Evolutionary conservation across 2,329 filamentous ascomycete genomes (phyloP).

Genomic region (Colletotrichum sp.): DNA sequence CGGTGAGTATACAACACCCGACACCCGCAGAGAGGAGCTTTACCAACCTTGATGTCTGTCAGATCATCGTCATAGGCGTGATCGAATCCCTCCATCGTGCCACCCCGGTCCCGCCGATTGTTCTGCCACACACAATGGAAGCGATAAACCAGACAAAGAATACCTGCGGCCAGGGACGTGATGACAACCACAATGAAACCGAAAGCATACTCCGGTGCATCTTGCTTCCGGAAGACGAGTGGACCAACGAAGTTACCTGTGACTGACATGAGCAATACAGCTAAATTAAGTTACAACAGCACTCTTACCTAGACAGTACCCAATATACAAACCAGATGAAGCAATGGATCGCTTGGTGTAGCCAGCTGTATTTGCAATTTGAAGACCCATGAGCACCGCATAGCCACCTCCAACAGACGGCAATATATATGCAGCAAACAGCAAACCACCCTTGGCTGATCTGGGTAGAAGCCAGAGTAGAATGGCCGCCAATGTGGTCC

Average conservation of each 20-base stretch:
- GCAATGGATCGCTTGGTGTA: slow-evolving; percentile 55
- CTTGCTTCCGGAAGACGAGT: slow-evolving; percentile 42
- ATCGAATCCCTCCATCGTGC: slow-evolving; percentile 52
- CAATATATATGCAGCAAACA: slow-evolving; percentile 55
- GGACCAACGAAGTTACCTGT: slow-evolving; percentile 47
- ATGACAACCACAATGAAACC: slow-evolving; percentile 41
- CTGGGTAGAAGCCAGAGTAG: slow-evolving; percentile 49
- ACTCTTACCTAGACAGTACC: slow-evolving; percentile 49
- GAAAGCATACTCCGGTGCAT: slow-evolving; percentile 30
- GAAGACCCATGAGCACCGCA: slow-evolving; percentile 53
- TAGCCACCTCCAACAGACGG: slow-evolving; percentile 49
- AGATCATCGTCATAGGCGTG: slow-evolving; percentile 58
- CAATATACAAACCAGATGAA: slow-evolving; percentile 53
- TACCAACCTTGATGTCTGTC: slow-evolving; percentile 43
- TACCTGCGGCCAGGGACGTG: slow-evolving; percentile 29
- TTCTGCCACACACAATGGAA: slow-evolving; percentile 49
- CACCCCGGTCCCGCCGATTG: slow-evolving; percentile 42
- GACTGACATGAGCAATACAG: neutral
- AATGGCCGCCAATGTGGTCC: slow-evolving; percentile 44
- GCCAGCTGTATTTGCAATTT: slow-evolving; percentile 55
- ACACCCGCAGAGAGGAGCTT: neutral
- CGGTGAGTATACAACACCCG: neutral
- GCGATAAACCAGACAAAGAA: slow-evolving; percentile 47
- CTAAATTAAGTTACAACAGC: neutral
- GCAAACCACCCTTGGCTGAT: slow-evolving; percentile 42